phyloP scores from a whole-genome alignment of 192 early-diverging fungal species.

The Umbelopsis isabellina region DNA sequence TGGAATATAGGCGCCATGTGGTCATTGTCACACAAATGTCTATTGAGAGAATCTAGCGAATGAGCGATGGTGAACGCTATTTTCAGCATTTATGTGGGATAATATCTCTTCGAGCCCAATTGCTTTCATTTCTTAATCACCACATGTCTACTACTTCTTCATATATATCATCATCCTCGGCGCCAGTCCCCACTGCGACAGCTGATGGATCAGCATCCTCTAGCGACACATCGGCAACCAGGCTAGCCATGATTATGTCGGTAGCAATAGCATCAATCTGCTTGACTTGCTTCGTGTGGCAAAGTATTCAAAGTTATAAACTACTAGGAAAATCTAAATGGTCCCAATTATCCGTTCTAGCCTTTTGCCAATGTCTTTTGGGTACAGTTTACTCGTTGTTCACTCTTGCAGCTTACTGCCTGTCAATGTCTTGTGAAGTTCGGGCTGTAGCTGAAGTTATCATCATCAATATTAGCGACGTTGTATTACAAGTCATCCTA shows the following conservation, averaged over 20 bases:
- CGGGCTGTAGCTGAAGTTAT: constrained; percentile 12
- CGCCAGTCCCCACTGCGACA: too few relatives aligned
- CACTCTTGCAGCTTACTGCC: background rate
- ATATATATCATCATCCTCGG: too few relatives aligned
- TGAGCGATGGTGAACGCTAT: background rate
- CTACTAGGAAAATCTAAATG: background rate
- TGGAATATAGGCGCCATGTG: background rate
- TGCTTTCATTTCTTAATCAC: background rate
- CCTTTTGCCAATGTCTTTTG: background rate
- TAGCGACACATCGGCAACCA: background rate
- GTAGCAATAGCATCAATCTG: constrained; percentile 1
- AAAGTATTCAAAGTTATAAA: constrained; percentile 9
- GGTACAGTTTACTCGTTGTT: background rate
- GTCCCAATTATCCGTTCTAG: background rate
- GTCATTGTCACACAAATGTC: constrained; percentile 7
- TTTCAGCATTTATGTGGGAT: background rate
- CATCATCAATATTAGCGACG: background rate
- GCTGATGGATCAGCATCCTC: background rate
- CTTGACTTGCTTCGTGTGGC: background rate
- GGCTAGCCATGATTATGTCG: background rate
- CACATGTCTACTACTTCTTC: too few relatives aligned
- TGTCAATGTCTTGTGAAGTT: constrained; percentile 2
- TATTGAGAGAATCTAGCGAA: constrained; percentile 9
- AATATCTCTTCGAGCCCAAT: background rate
- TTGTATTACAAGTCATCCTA: background rate